Evolutionary conservation across 2,329 filamentous ascomycete genomes (phyloP).

Genomic region (Dactylella cylindrospora): DNA sequence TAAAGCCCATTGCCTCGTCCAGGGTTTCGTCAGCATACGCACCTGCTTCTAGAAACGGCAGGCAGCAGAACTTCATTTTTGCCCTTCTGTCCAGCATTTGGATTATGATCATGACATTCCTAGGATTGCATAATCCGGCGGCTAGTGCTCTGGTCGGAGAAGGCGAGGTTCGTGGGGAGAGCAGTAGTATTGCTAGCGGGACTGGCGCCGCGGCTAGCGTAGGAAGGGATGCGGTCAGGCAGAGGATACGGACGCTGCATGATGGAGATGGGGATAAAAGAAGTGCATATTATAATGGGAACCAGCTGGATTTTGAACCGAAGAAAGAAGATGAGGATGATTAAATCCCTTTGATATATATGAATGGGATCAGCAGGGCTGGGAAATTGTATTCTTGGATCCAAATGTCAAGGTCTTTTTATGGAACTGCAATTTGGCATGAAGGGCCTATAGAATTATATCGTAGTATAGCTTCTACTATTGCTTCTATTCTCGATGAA

Average conservation of each 20-base stretch:
- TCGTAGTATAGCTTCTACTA: too few relatives aligned
- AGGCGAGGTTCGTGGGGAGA: background rate
- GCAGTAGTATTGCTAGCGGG: background rate
- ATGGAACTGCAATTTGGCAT: too few relatives aligned
- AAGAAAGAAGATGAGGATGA: conserved; percentile 24
- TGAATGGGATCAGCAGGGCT: too few relatives aligned
- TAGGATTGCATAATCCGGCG: conserved; percentile 24
- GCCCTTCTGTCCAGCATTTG: conserved; percentile 29
- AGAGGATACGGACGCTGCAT: conserved; percentile 39
- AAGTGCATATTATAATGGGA: conserved; percentile 42
- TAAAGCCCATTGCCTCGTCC: conserved; percentile 20
- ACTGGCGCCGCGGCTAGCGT: conserved; percentile 3
- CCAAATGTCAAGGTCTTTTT: too few relatives aligned
- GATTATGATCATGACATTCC: conserved; percentile 35
- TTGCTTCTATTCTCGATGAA: too few relatives aligned
- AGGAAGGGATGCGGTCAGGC: conserved; percentile 23
- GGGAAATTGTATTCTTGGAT: too few relatives aligned
- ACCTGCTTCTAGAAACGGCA: conserved; percentile 2
- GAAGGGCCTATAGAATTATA: too few relatives aligned
- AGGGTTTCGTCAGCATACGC: conserved; percentile 23
- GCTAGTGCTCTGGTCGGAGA: conserved; percentile 19
- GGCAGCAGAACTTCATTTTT: conserved; percentile 36
- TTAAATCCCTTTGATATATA: too few relatives aligned
- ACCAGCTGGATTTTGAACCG: conserved; percentile 38
- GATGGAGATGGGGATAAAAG: conserved; percentile 33